Percentiles rank a stretch among this genome's conserved stretches.
Conservation (phyloP, 2,329 filamentous ascomycete genomes). For the Nemania sp. region DNA sequence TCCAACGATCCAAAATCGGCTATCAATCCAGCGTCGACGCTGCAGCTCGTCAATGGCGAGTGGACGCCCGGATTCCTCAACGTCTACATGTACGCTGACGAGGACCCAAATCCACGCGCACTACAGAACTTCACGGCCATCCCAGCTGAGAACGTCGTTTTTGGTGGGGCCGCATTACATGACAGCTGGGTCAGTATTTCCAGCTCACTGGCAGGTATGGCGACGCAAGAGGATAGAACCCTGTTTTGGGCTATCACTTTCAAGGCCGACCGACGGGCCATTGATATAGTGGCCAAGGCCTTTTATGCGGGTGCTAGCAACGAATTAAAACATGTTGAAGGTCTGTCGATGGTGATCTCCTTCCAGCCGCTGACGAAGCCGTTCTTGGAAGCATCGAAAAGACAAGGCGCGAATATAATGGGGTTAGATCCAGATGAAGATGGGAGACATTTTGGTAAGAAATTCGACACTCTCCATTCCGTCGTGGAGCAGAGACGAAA, state of each 20-base stretch:
- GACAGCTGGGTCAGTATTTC: slow-evolving; percentile 8
- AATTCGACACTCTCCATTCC: no score
- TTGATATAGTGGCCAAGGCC: neutral
- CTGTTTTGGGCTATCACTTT: slow-evolving; percentile 3
- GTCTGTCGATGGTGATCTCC: neutral
- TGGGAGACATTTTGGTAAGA: slow-evolving; percentile 1
- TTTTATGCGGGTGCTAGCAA: neutral
- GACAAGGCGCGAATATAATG: neutral
- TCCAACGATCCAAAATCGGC: slow-evolving; percentile 27
- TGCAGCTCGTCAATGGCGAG: slow-evolving; percentile 8
- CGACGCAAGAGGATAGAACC: neutral
- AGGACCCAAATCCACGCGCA: slow-evolving; percentile 7
- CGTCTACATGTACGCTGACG: neutral
- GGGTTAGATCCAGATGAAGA: neutral
- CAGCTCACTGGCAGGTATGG: neutral
- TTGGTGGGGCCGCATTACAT: neutral
- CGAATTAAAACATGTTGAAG: neutral
- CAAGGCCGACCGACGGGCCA: neutral
- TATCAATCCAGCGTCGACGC: slow-evolving; percentile 20
- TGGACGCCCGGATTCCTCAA: neutral
- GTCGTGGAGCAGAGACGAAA: no score
- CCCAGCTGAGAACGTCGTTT: neutral
- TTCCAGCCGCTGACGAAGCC: neutral
- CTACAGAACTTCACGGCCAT: slow-evolving; percentile 27
- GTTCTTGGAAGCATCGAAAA: neutral